phyloP scores from a whole-genome alignment of 2,329 filamentous ascomycete species.

The Teratosphaeriaceae sp. region DNA sequence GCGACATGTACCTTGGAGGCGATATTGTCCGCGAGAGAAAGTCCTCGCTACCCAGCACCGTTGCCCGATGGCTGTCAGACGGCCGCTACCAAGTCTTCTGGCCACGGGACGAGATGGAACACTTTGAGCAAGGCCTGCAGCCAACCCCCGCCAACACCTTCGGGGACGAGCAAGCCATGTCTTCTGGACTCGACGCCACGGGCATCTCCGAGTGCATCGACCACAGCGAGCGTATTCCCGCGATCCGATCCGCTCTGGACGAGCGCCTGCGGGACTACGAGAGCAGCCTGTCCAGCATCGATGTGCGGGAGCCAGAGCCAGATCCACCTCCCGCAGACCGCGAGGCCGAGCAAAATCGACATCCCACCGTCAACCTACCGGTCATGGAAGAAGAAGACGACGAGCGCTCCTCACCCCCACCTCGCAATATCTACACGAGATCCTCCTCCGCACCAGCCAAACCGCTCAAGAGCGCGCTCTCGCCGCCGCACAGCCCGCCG shows the following conservation, averaged over 20 bases:
- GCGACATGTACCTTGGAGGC: too few relatives aligned
- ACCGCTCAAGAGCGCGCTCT: conserved; percentile 11
- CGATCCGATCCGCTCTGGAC: conserved; percentile 2
- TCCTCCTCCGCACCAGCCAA: conserved; percentile 6
- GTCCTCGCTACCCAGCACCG: not conserved
- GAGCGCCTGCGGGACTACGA: conserved; percentile 3
- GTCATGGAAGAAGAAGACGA: too few relatives aligned
- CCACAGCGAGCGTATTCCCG: not conserved
- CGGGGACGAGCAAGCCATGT: not conserved
- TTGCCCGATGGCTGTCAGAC: not conserved
- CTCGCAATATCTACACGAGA: conserved; percentile 1
- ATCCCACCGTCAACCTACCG: too few relatives aligned
- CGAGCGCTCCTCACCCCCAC: not conserved
- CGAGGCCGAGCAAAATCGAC: too few relatives aligned
- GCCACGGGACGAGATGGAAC: not conserved
- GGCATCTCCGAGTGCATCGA: not conserved
- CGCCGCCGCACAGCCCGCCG: conserved; percentile 3
- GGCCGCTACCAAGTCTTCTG: not conserved
- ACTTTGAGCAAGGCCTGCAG: not conserved
- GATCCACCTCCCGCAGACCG: not conserved
- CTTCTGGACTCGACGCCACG: conserved; percentile 1
- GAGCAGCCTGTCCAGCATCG: conserved; percentile 1
- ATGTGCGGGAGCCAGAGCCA: not conserved
- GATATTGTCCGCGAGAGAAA: too few relatives aligned
- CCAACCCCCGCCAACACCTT: not conserved